Conservation (phyloP, 257 asterid species). For the Solanum piurae region DNA sequence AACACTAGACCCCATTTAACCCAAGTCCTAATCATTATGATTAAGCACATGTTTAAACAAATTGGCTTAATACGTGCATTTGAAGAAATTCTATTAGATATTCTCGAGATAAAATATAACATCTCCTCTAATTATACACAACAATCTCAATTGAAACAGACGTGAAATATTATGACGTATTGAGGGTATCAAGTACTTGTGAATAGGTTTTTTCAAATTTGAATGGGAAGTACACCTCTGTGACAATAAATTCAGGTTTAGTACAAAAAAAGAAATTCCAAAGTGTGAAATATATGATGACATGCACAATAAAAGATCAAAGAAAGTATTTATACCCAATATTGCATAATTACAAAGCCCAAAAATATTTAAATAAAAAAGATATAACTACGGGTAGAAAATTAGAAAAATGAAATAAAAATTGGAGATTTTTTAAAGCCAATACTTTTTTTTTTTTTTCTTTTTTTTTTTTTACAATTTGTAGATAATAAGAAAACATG, state of each 20-base stretch:
- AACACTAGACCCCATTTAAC: background rate
- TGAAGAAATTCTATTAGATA: background rate
- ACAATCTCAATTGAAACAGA: too few relatives aligned
- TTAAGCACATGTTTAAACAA: background rate
- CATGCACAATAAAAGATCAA: background rate
- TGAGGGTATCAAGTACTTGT: background rate
- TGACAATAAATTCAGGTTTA: background rate
- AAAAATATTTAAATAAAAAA: constrained; percentile 12
- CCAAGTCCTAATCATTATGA: background rate
- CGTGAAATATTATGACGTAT: background rate
- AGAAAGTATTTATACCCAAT: background rate
- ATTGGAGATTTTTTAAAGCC: background rate
- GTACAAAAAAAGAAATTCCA: background rate
- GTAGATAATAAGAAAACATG: constrained; percentile 82
- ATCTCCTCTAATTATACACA: background rate
- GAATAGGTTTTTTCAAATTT: background rate
- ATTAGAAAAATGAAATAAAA: background rate
- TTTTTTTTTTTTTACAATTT: constrained; percentile 46
- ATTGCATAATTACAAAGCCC: constrained; percentile 19
- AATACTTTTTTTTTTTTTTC: constrained; percentile 10
- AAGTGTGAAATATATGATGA: background rate
- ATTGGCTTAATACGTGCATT: background rate
- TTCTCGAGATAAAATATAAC: background rate
- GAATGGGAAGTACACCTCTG: background rate
- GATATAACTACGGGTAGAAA: background rate